A percentile compares a stretch with the other conserved stretches of the same genome.
phyloP scores from a whole-genome alignment of 192 early-diverging fungal species.

The Backusella circina region DNA sequence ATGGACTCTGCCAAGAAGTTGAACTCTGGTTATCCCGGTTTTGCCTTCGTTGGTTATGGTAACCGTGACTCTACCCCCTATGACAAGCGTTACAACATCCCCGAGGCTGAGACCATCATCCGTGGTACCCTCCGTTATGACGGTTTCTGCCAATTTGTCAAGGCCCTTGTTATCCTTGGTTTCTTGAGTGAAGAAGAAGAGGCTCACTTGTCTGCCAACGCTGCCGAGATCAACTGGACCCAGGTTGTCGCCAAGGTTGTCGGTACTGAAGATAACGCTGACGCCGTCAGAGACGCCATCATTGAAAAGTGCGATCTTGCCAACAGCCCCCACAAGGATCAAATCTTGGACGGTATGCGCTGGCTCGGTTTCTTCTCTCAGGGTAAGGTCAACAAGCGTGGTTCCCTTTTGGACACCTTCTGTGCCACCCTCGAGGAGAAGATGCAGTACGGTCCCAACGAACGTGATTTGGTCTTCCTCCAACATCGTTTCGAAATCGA shows the following conservation, averaged over 20 bases:
- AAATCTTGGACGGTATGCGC: slow-evolving; percentile 71
- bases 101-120: slow-evolving; percentile 88
- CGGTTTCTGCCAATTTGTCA: slow-evolving; percentile 96
- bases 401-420: slow-evolving; percentile 84
- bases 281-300: slow-evolving; percentile 58
- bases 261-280: slow-evolving; percentile 18
- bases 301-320: slow-evolving; percentile 62
- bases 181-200: slow-evolving; percentile 78
- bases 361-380: slow-evolving; percentile 87
- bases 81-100: slow-evolving; percentile 91
- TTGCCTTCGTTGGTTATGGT: slow-evolving; percentile 92
- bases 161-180: slow-evolving; percentile 90
- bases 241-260: slow-evolving; percentile 64
- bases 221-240: slow-evolving; percentile 74
- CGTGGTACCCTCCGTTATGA: slow-evolving; percentile 95
- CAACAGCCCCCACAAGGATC: slow-evolving; percentile 49
- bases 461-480: slow-evolving; percentile 96
- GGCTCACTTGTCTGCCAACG: slow-evolving; percentile 51
- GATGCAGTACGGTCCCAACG: slow-evolving; percentile 89
- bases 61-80: slow-evolving; percentile 98
- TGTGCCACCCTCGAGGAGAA: slow-evolving; percentile 95
- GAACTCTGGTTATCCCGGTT: slow-evolving; percentile 89
- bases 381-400: slow-evolving; percentile 58
- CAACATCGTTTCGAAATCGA: slow-evolving; percentile 97
- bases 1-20: slow-evolving; percentile 93